Conservation (phyloP, 2,329 filamentous ascomycete genomes). For the Penicillium sp. region DNA sequence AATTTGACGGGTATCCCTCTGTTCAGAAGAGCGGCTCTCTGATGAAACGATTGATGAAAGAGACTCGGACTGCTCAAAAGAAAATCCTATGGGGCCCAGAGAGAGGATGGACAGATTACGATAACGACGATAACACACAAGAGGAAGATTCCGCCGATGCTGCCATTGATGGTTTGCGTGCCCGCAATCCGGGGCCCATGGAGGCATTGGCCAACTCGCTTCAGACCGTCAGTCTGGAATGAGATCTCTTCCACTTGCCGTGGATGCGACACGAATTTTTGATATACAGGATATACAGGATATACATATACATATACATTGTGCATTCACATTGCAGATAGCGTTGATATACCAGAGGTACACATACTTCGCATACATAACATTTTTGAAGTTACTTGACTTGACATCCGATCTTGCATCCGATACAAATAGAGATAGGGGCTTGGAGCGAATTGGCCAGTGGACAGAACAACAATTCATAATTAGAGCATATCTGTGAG, state of each 20-base stretch:
- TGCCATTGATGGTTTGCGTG: constrained; percentile 15
- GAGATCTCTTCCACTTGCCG: no score
- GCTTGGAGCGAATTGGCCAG: no score
- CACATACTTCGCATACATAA: no score
- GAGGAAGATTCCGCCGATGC: constrained; percentile 12
- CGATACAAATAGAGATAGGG: no score
- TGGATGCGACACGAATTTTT: no score
- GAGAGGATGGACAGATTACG: constrained; percentile 37
- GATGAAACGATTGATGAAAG: constrained; percentile 47
- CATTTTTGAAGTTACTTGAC: no score
- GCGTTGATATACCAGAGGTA: no score
- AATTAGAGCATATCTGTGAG: constrained; percentile 20
- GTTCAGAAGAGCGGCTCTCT: constrained; percentile 53
- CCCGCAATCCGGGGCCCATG: constrained; percentile 7
- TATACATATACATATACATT: no score
- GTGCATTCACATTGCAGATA: no score
- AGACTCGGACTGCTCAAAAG: constrained; percentile 34
- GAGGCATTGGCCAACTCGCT: constrained; percentile 17
- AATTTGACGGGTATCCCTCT: constrained; percentile 57
- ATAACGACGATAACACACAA: constrained; percentile 17
- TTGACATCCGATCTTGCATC: no score
- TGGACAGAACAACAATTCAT: constrained; percentile 12
- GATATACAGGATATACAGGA: no score
- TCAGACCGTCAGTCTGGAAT: constrained; percentile 13
- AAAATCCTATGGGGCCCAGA: constrained; percentile 42